A percentile compares a stretch with the other conserved stretches of the same genome.
These are phyloP conservation scores for Diplogelasinospora grovesii DNA, from an alignment of 495 filamentous ascomycete genomes.

Conservation along the genomic window DNA sequence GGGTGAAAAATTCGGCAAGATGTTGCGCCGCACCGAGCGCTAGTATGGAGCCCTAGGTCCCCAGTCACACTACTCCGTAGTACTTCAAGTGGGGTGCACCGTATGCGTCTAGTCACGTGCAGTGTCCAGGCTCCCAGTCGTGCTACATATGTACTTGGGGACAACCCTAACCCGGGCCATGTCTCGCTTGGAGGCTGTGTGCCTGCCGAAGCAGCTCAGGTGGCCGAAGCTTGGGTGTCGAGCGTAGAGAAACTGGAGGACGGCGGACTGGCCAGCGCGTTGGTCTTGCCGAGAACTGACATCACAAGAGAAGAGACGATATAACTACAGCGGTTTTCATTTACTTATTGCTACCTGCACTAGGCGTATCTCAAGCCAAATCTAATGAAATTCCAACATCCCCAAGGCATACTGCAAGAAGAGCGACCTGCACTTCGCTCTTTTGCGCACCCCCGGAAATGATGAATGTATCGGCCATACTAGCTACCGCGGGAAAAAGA, in stretches of 20 bases:
- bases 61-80: background rate
- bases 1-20: slow-evolving; percentile 25
- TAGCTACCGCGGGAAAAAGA: too few relatives aligned
- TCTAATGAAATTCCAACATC: background rate
- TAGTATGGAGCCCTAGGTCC: slow-evolving; percentile 9
- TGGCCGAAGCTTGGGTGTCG: too few relatives aligned
- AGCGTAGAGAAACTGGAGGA: too few relatives aligned
- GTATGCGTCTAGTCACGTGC: too few relatives aligned
- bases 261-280: background rate
- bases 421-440: slow-evolving; percentile 19
- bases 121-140: too few relatives aligned
- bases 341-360: too few relatives aligned
- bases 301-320: background rate
- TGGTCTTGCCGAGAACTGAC: background rate
- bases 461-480: too few relatives aligned
- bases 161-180: too few relatives aligned
- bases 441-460: background rate
- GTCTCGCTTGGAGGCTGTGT: too few relatives aligned
- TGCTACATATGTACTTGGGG: too few relatives aligned
- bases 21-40: slow-evolving; percentile 17
- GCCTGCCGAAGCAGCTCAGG: too few relatives aligned
- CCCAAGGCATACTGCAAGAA: background rate
- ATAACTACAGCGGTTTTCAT: background rate
- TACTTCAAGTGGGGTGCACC: slow-evolving; percentile 3
- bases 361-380: too few relatives aligned